Percentiles rank a stretch among this genome's conserved stretches.
Conservation (phyloP, 306 rosid species). For the Castanea mollissima region DNA sequence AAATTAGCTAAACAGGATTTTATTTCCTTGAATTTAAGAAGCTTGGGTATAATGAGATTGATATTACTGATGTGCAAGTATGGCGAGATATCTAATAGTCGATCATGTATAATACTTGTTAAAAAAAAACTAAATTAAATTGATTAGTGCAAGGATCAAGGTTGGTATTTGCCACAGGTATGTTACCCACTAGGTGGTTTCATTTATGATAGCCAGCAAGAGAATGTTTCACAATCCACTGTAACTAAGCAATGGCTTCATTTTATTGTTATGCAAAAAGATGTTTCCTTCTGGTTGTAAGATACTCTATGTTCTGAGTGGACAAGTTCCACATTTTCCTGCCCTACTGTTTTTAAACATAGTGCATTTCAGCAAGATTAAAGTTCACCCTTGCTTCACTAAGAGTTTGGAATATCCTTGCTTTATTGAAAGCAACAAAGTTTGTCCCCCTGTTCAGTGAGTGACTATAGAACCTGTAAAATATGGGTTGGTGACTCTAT, state of each 20-base stretch:
- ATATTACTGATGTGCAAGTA: not conserved
- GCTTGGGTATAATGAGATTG: not conserved
- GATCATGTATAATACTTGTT: not conserved
- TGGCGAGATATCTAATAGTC: not conserved
- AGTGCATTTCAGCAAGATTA: constrained; percentile 1
- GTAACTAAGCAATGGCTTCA: not conserved
- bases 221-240: not conserved
- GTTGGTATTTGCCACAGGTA: not conserved
- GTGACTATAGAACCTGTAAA: not conserved
- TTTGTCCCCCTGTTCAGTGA: not conserved
- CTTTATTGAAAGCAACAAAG: too few relatives aligned
- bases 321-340: too few relatives aligned
- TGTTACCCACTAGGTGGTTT: not conserved
- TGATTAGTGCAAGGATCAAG: not conserved
- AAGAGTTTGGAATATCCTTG: not conserved
- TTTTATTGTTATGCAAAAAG: not conserved
- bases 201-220: not conserved
- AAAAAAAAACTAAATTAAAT: not conserved
- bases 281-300: too few relatives aligned
- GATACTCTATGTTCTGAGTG: too few relatives aligned
- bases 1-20: not conserved
- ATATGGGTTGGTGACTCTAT: not conserved
- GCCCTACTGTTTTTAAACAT: not conserved
- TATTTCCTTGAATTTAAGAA: not conserved
- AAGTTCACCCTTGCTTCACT: not conserved